phyloP scores from a whole-genome alignment of 345 rosid species.

The Eucalyptus erythrocorys region DNA sequence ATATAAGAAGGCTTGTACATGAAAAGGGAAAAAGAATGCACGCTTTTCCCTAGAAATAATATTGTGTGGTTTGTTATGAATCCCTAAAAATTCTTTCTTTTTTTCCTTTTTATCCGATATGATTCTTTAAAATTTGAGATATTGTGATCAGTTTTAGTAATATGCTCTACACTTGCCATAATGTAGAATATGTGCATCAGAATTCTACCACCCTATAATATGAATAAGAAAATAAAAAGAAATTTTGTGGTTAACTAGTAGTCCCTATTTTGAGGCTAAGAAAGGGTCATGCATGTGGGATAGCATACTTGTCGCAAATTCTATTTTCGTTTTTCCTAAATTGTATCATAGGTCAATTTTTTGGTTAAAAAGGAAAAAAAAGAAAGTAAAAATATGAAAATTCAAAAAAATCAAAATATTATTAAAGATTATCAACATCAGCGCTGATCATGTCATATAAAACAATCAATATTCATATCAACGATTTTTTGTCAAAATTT shows the following conservation, averaged over 20 bases:
- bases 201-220: background rate
- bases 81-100: too few species aligned
- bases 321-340: fast-evolving
- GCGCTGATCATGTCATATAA: fast-evolving
- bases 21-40: fast-evolving
- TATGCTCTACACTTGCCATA: too few species aligned
- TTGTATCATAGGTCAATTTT: background rate
- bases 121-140: background rate
- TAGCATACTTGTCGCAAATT: fast-evolving
- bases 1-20: background rate
- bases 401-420: too few species aligned
- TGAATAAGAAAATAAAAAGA: too few species aligned
- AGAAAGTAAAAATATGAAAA: too few species aligned
- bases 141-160: fast-evolving
- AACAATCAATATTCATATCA: fast-evolving
- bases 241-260: background rate
- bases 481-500: fast-evolving
- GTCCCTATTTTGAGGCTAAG: fast-evolving
- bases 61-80: too few species aligned
- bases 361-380: too few species aligned
- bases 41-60: background rate
- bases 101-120: too few species aligned
- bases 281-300: background rate
- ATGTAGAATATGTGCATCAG: fast-evolving
- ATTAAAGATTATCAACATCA: too few species aligned